Conservation (phyloP, 2,329 filamentous ascomycete species). For the Phyllosticta citriasiana region DNA sequence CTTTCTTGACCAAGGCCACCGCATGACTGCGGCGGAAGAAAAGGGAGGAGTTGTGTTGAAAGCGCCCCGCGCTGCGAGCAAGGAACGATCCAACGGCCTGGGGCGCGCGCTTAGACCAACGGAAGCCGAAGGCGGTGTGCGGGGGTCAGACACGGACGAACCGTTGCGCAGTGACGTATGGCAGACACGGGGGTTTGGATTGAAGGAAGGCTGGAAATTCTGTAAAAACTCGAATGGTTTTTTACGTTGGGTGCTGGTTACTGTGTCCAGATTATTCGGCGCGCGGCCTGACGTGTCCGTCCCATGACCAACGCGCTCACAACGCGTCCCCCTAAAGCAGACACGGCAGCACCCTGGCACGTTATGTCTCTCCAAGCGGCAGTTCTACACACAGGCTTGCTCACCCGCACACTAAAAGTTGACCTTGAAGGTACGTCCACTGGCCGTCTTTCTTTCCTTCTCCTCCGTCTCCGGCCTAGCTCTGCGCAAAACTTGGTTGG, state of each 20-base stretch:
- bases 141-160: background rate
- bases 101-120: background rate
- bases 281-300: background rate
- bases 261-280: background rate
- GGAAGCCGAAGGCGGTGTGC: conserved; percentile 3
- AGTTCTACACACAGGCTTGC: background rate
- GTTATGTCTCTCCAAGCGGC: background rate
- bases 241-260: background rate
- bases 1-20: conserved; percentile 30
- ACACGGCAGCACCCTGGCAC: background rate
- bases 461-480: conserved; percentile 93
- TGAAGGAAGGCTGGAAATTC: background rate
- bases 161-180: background rate
- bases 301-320: background rate
- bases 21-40: conserved; percentile 21
- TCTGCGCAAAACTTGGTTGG: conserved; percentile 70
- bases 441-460: conserved; percentile 96
- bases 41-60: conserved; percentile 1
- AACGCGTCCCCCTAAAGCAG: background rate
- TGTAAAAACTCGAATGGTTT: background rate
- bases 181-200: background rate
- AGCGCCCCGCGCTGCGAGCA: background rate
- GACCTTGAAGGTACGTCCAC: conserved; percentile 78
- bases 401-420: conserved; percentile 6
- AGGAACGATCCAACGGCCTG: background rate